Evolutionary conservation across 352 stramenopile species (phyloP), one percentile per base, ranked within the genome.

Genomic region (Phytophthora parvispora): DNA sequence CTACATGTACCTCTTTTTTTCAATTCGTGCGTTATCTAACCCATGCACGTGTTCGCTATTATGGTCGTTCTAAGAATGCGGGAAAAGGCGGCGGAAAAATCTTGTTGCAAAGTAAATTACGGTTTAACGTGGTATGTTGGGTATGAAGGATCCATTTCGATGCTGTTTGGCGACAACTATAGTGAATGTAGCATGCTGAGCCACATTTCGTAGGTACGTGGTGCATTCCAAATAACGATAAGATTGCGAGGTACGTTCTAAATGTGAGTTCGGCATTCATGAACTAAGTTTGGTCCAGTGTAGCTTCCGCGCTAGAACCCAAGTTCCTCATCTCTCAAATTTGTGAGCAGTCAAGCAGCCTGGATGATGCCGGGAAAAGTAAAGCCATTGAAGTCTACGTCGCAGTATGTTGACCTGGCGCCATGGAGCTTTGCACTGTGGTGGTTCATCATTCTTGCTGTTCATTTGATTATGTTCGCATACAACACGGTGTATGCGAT

Each of bases 401-500:
- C 24, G 22, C 22, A 52, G 45, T 52, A 20, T 32, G 25, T 34
- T 13, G 45, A 52, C 45, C 24, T 52, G 16, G 22, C n/a, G 3
- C 45, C 45, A n/a, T 52, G 45, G 40, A 56, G 28, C 51, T 59
- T 59, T 32, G 36, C 20, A 25, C 8, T 54, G 24, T 54, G 29
- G 36, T 67, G 47, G 38, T 22, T 36, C 13, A 40, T 52, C 8
- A 52, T 65, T 3, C 31, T 38, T n/a, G 27, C 28, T 3, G 38
- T 59, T 16, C 55, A 70, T 28, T 16, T 38, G 18, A 31, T 54
- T 8, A 60, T 18, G 1, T 32, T 31, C 18, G 45, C 22, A 12
- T 71, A 48, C 56, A 60, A 55, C 36, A 22, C 22, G 12, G 10
- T 34, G 8, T 53, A 55, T 9, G 56, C 54, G 5, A 22, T 54